A percentile compares a stretch with the other conserved stretches of the same genome.
These are phyloP conservation scores for Dunaliella primolecta DNA, from an alignment of 139 green algal genomes.

Conservation along the genomic window DNA sequence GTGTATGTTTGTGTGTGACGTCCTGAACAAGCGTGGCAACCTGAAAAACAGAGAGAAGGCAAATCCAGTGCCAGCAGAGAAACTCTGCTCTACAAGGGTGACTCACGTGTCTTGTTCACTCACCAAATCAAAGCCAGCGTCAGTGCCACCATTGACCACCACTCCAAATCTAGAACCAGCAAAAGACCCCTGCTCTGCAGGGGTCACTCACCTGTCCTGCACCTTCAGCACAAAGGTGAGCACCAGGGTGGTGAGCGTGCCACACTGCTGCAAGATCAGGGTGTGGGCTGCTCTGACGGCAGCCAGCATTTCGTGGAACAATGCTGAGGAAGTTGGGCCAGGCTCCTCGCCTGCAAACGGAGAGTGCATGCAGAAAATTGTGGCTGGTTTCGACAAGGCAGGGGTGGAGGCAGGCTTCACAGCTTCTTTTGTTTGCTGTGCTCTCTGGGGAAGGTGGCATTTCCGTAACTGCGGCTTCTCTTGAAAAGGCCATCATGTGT, in stretches of 20 bases:
- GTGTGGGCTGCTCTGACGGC: slow-evolving; percentile 32
- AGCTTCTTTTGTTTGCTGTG: neutral
- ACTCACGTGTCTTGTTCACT: neutral
- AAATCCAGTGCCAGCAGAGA: neutral
- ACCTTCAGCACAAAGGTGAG: slow-evolving; percentile 16
- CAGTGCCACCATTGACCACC: neutral
- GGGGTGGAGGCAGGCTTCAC: neutral
- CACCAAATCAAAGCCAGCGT: neutral
- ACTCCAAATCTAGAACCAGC: neutral
- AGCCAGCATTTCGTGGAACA: slow-evolving; percentile 29
- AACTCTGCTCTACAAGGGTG: neutral
- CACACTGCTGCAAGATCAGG: slow-evolving; percentile 39
- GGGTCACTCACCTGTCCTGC: neutral
- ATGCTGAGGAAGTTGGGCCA: neutral
- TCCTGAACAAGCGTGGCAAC: no score
- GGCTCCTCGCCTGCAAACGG: neutral
- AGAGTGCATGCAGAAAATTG: neutral
- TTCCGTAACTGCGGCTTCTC: no score
- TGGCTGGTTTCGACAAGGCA: neutral
- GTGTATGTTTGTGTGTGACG: neutral
- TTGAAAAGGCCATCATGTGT: no score
- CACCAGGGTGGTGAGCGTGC: slow-evolving; percentile 51
- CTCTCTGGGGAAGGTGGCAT: no score
- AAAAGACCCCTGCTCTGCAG: neutral
- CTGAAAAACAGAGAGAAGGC: no score